Evolutionary conservation across 2,329 filamentous ascomycete genomes (phyloP), one percentile per base, ranked within the genome.

Genomic region (Cladophialophora chaetospira): DNA sequence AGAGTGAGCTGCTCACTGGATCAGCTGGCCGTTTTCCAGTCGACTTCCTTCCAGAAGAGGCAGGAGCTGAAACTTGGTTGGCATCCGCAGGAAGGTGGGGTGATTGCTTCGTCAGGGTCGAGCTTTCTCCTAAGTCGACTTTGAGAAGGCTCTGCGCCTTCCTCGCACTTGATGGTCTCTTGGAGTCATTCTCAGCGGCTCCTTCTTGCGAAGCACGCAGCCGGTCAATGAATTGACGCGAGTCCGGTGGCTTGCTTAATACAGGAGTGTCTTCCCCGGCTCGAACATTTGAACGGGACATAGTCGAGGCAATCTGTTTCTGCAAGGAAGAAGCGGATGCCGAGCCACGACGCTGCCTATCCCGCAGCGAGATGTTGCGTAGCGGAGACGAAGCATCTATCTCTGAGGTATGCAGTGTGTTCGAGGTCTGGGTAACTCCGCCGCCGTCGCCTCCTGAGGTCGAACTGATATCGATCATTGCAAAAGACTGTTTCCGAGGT

Each of bases 401-500:
- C 19, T 31, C 38, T n/a, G 40, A 36, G 25, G n/a, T 42, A 3
- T 3, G 23, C n/a, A 11, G 17, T 38, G 40, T 29, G 21, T 44
- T 13, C 26, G 15, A 53, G 26, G 17, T 35, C 9, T 21, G 6
- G 31, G 2, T 5, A 21, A 19, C 19, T 10, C 21, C 21, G 21
- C 15, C 9, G 15, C 21, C 28, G 26, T 28, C 51, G 8, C 44
- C 56, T 47, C 1, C 46, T 3, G 49, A 55, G 33, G 33, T 31
- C 25, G 35, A 48, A 21, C 26, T 46, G 17, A 50, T 15, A 19
- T 60, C 49, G 10, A 60, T 48, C 15, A 60, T 26, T 5, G 48
- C 53, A 33, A 54, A 25, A 5, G 57, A 60, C 26, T 42, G 46
- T 42, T 52, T 59, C 10, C 15, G 19, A 23, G 43, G 38, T n/a